phyloP scores from a whole-genome alignment of 345 rosid species.

The Syzygium aqueum region DNA sequence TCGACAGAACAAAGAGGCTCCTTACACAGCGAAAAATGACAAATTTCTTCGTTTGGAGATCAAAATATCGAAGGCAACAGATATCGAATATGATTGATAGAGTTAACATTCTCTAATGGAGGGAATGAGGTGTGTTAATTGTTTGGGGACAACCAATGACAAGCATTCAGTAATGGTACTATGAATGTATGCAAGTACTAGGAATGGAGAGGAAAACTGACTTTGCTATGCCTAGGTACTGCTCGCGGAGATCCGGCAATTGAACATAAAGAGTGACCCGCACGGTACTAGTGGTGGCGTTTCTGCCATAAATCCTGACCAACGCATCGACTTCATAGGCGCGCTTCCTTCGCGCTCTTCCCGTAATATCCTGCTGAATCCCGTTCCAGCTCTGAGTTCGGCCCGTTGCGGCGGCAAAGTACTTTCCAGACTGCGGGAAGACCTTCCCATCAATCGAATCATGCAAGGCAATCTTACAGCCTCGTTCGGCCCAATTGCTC shows the following conservation, averaged over 20 bases:
- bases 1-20: not conserved
- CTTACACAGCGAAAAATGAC: not conserved
- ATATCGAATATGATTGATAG: not conserved
- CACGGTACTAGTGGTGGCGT: slow-evolving; percentile 41
- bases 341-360: slow-evolving; percentile 61
- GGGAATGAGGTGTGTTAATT: not conserved
- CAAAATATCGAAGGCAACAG: not conserved
- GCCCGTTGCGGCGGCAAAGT: slow-evolving; percentile 68
- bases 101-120: not conserved
- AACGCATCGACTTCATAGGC: slow-evolving; percentile 66
- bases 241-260: slow-evolving; percentile 58
- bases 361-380: slow-evolving; percentile 82
- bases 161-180: not conserved
- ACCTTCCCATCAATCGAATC: slow-evolving; percentile 74
- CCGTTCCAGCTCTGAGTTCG: slow-evolving; percentile 91
- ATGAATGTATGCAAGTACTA: not conserved
- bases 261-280: slow-evolving; percentile 75
- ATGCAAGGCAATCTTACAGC: slow-evolving; percentile 67
- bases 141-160: not conserved
- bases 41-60: not conserved
- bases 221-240: slow-evolving; percentile 73
- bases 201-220: slow-evolving; percentile 16
- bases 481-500: slow-evolving; percentile 89
- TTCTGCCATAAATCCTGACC: slow-evolving; percentile 64
- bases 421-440: slow-evolving; percentile 58